A percentile compares a stretch with the other conserved stretches of the same genome.
Evolutionary conservation across 768 basidiomycete species (phyloP).

Genomic region (Termitomyces sp.): DNA sequence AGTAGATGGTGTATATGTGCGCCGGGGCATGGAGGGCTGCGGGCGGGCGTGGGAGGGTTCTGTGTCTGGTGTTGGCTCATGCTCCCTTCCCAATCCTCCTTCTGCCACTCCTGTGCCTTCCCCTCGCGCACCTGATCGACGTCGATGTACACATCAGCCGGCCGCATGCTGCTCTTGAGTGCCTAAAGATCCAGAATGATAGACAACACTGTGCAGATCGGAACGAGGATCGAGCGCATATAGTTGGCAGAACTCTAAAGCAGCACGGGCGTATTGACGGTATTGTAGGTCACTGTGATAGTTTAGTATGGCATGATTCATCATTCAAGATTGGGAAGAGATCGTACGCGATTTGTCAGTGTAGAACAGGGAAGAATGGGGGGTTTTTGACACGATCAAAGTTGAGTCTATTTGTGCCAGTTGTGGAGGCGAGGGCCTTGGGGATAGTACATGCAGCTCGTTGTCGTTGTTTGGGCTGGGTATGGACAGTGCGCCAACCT

Average conservation of each 20-base stretch:
- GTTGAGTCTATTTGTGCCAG: conserved; percentile 77
- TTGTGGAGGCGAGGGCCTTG: conserved; percentile 12
- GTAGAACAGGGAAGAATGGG: conserved; percentile 85
- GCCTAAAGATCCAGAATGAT: conserved; percentile 83
- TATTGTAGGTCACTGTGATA: conserved; percentile 73
- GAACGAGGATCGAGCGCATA: conserved; percentile 77
- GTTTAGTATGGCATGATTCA: not conserved
- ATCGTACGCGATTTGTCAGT: conserved; percentile 73
- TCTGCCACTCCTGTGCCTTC: not conserved
- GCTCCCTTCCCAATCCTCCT: not conserved
- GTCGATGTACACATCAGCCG: conserved; percentile 59
- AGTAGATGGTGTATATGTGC: conserved; percentile 82
- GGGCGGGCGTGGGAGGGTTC: conserved; percentile 32
- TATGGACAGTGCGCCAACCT: conserved; percentile 71
- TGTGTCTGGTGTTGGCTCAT: conserved; percentile 11
- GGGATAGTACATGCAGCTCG: not conserved
- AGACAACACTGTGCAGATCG: conserved; percentile 81
- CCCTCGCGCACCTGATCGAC: conserved; percentile 19
- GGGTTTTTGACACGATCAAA: conserved; percentile 90
- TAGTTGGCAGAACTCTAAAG: conserved; percentile 85
- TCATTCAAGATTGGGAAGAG: not conserved
- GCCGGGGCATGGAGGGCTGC: conserved; percentile 73
- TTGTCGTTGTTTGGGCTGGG: conserved; percentile 47
- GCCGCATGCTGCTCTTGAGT: conserved; percentile 83
- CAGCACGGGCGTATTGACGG: conserved; percentile 83